Evolutionary conservation across 2,329 filamentous ascomycete species (phyloP).

Genomic region (Tothia fuscella): DNA sequence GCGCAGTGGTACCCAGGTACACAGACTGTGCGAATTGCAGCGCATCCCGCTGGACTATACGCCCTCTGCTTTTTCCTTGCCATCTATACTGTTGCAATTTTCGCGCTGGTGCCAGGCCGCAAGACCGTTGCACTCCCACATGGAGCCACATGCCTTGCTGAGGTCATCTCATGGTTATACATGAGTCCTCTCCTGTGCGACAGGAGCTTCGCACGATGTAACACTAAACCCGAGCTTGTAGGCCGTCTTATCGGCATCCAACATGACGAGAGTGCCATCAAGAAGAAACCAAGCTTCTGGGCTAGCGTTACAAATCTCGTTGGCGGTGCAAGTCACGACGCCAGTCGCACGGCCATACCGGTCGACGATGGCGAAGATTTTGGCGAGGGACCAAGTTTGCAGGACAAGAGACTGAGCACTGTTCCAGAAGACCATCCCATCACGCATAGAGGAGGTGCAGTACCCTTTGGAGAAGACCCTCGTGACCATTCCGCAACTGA

Average conservation of each 20-base stretch:
- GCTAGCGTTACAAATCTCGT: slow-evolving; percentile 7
- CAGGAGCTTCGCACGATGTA: slow-evolving; percentile 56
- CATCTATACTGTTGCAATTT: slow-evolving; percentile 55
- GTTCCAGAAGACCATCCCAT: neutral
- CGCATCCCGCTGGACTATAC: slow-evolving; percentile 62
- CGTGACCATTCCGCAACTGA: slow-evolving; percentile 2
- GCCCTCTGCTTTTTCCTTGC: slow-evolving; percentile 59
- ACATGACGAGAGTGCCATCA: slow-evolving; percentile 18
- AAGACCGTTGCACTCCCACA: slow-evolving; percentile 58
- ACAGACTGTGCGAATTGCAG: slow-evolving; percentile 48
- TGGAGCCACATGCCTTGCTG: slow-evolving; percentile 57
- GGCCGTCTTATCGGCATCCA: slow-evolving; percentile 48
- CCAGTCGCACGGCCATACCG: neutral
- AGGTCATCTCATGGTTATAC: slow-evolving; percentile 66
- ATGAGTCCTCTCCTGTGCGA: slow-evolving; percentile 62
- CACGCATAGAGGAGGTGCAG: neutral
- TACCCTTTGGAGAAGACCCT: slow-evolving; percentile 4
- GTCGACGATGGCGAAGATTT: neutral
- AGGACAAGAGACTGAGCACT: neutral
- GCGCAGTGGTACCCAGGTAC: slow-evolving; percentile 46
- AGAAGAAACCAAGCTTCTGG: slow-evolving; percentile 12
- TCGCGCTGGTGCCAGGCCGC: slow-evolving; percentile 46
- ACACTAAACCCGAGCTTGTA: slow-evolving; percentile 56
- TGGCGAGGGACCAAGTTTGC: neutral
- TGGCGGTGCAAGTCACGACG: neutral